Base-by-base conservation (phyloP, 2,329 filamentous ascomycete genomes). In the Penicillium palitans region DNA sequence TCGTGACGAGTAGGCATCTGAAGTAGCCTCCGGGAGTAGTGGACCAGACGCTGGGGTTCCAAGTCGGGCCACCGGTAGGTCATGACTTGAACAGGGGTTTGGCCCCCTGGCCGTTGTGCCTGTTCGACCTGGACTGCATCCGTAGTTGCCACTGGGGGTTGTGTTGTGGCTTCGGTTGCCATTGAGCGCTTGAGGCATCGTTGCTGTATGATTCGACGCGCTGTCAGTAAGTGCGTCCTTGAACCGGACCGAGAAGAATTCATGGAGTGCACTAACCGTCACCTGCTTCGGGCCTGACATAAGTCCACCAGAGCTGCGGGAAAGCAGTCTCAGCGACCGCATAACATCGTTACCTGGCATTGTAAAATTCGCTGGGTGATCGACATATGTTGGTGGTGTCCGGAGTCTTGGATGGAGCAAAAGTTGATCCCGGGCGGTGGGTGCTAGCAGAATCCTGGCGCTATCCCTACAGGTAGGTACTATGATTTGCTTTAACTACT, bases 11-110 rank as follows among this genome's bases (percentile, higher is more conserved):
- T 83, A 3, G 95, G 95, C 35, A 98, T 85, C 72, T 90, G 81
- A 45, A 99, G 89, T 76, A 97, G 91, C 70, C 90, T 89, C 60
- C 87, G 81, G 41, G 90, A 87, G 81, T 93, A 98, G 69, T 85
- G 78, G 72, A 90, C 86, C 74, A 96, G 89, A 51, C 86, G 82
- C 49, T 87, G 80, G 25, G 95, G 95, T 76, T 97, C 92, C 77
- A 97, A 87, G 12, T 87, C 85, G 37, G 95, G 95, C 80, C 98
- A 99, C 73, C 83, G 81, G 84, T 96, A 92, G 76, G 97, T 85
- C 55, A 93, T 98, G 61, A 93, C 84, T 55, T 90, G 86, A 57
- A 96, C 90, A 31, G 85, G 87, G 81, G 80, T 64, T 80, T 69
- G 55, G 29, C 50, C 55, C 6, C 55, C 55, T 21, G 50, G 50